A percentile compares a stretch with the other conserved stretches of the same genome.
These are phyloP conservation scores for Annulohypoxylon truncatum DNA, from an alignment of 2,329 filamentous ascomycete genomes.

Conservation along the genomic window DNA sequence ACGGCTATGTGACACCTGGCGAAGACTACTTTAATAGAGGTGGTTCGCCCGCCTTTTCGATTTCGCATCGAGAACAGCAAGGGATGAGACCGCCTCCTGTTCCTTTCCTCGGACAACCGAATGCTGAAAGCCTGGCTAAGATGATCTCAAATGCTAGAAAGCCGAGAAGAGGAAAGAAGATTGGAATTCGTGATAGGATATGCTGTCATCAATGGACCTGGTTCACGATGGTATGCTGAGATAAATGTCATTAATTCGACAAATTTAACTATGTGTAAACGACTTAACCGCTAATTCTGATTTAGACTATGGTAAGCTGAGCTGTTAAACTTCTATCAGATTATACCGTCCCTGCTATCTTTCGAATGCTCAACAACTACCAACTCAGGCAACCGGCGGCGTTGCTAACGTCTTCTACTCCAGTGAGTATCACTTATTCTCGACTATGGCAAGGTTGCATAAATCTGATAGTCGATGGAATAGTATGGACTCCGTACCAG, in stretches of 20 bases:
- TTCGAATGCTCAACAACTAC: constrained; percentile 16
- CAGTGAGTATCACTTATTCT: constrained; percentile 56
- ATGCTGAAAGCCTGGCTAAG: constrained; percentile 49
- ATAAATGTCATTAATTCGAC: neutral
- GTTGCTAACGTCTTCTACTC: constrained; percentile 65
- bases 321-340: neutral
- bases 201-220: constrained; percentile 76
- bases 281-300: constrained; percentile 26
- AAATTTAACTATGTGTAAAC: constrained; percentile 22
- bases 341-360: neutral
- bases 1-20: constrained; percentile 47
- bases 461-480: constrained; percentile 24
- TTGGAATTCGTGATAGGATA: constrained; percentile 63
- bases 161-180: constrained; percentile 44
- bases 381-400: constrained; percentile 64
- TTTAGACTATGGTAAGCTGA: constrained; percentile 50
- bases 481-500: constrained; percentile 60
- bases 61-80: constrained; percentile 21
- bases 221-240: constrained; percentile 69
- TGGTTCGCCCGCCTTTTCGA: constrained; percentile 28
- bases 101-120: constrained; percentile 31
- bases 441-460: neutral
- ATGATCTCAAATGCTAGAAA: constrained; percentile 51
- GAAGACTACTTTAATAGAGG: constrained; percentile 43
- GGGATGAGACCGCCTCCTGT: constrained; percentile 32